phyloP scores from a whole-genome alignment of 1,284 basidiomycete genomes.

The Cystobasidium pallidum region DNA sequence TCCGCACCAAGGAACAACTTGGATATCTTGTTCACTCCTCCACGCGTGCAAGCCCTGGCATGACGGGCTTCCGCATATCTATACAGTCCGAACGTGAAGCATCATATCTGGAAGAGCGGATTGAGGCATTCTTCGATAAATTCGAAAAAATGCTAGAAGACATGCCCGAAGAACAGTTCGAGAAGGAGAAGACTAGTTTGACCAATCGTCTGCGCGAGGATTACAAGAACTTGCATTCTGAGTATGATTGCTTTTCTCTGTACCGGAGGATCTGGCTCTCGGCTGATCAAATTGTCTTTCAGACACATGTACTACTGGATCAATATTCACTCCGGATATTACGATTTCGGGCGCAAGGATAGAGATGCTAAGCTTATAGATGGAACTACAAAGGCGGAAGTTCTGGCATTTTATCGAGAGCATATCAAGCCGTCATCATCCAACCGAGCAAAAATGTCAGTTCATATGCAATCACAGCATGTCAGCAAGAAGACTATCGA shows the following conservation, averaged over 20 bases:
- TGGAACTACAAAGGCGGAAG: slow-evolving; percentile 72
- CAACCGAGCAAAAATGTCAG: slow-evolving; percentile 47
- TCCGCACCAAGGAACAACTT: slow-evolving; percentile 95
- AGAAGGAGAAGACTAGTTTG: slow-evolving; percentile 64
- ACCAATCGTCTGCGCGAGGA: slow-evolving; percentile 72
- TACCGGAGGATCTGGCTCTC: too few relatives aligned
- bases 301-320: slow-evolving; percentile 65
- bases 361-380: slow-evolving; percentile 70
- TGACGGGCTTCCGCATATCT: slow-evolving; percentile 79
- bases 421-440: slow-evolving; percentile 46
- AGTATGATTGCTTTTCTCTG: slow-evolving; percentile 55
- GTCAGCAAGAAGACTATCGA: slow-evolving; percentile 45
- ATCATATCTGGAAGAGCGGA: slow-evolving; percentile 81
- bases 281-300: not conserved
- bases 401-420: slow-evolving; percentile 64
- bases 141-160: slow-evolving; percentile 64
- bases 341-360: slow-evolving; percentile 72
- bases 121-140: slow-evolving; percentile 80
- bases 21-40: slow-evolving; percentile 70
- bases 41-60: slow-evolving; percentile 63
- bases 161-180: slow-evolving; percentile 68
- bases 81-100: slow-evolving; percentile 88
- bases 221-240: slow-evolving; percentile 71
- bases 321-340: slow-evolving; percentile 74
- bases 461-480: slow-evolving; percentile 51